Evolutionary conservation across 768 basidiomycete species (phyloP), one percentile per base, ranked within the genome.

Genomic region (Boletellus ananiceps): DNA sequence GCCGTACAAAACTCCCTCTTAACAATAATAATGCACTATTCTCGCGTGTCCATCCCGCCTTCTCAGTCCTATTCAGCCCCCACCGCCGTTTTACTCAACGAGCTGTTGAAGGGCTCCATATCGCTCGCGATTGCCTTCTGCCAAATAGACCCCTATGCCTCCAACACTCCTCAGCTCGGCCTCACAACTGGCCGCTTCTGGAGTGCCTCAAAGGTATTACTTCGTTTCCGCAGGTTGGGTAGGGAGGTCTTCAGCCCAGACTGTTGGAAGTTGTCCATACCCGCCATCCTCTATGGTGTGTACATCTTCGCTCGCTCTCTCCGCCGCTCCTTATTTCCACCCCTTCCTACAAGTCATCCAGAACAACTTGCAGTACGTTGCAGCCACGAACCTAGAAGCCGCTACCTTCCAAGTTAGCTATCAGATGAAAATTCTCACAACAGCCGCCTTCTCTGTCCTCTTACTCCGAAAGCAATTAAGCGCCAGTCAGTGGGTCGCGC

Each of bases 351-450:
- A 60, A 82, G 88, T 93, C 63, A 82, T 94, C 52, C 91, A 97
- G 75, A 95, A 95, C 73, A 92, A 92, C 73, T 75, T 98, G 31
- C 94, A 96, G 69, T 97, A 92, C 68, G 85, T 94, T 46, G 94
- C 94, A 31, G 91, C 89, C 5, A 86, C 88, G 37, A 97, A 98
- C 68, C 75, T 98, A 52, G 86, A 93, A 57, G 93, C 90, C 14
- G 93, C 94, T 18, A 96, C 93, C 14, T 98, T 98, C 70, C 94
- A 96, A 69, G 93, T 95, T 64, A 90, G 84, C 38, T 94, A 94
- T 69, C 93, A 95, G 67, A 95, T 95, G 93, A 95, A 95, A 70
- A 93, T 95, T 62, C 82, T 95, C 57, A 94, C 93, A 33, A 95
- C 93, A 18, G 93, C 91, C 15, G 88, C 78, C 35, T 93, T 93